Percentiles rank a stretch among this genome's conserved stretches.
phyloP scores from a whole-genome alignment of 306 rosid genomes.

The Fragaria nilgerrensis region DNA sequence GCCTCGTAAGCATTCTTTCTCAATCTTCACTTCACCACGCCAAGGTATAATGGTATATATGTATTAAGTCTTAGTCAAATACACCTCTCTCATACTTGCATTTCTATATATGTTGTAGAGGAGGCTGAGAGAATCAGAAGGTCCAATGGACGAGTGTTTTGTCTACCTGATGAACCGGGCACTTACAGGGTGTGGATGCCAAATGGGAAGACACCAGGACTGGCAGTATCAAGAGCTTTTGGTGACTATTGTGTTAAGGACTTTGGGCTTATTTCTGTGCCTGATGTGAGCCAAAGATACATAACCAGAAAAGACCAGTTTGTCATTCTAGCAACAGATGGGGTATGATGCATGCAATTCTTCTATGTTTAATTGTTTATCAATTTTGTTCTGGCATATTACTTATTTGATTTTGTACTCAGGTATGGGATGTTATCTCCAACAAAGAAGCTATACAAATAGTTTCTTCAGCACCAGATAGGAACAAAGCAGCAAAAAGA shows the following conservation, averaged over 20 bases:
- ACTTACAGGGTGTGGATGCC: slow-evolving; percentile 76
- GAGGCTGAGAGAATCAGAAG: slow-evolving; percentile 63
- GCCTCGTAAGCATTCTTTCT: slow-evolving; percentile 43
- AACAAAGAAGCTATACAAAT: slow-evolving; percentile 67
- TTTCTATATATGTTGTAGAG: slow-evolving; percentile 28
- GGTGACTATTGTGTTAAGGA: slow-evolving; percentile 71
- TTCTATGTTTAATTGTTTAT: background rate
- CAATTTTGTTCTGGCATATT: background rate
- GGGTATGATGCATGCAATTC: slow-evolving; percentile 42
- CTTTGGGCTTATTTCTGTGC: slow-evolving; percentile 66
- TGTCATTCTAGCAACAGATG: slow-evolving; percentile 75
- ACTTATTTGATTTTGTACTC: background rate
- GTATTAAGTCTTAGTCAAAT: background rate
- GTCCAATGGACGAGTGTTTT: slow-evolving; percentile 53
- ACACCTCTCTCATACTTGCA: background rate
- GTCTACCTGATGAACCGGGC: slow-evolving; percentile 68
- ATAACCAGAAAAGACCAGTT: slow-evolving; percentile 52
- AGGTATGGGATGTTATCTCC: slow-evolving; percentile 80
- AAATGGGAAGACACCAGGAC: slow-evolving; percentile 53
- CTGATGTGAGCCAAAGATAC: slow-evolving; percentile 53
- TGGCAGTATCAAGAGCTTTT: slow-evolving; percentile 71
- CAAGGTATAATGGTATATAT: background rate
- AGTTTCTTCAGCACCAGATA: slow-evolving; percentile 41
- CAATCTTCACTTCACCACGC: background rate
- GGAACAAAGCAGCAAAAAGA: slow-evolving; percentile 54